Percentiles rank a stretch among this genome's conserved stretches.
These are phyloP conservation scores for Coccomyxa subellipsoidea DNA, from an alignment of 163 green algal genomes.

Conservation along the genomic window DNA sequence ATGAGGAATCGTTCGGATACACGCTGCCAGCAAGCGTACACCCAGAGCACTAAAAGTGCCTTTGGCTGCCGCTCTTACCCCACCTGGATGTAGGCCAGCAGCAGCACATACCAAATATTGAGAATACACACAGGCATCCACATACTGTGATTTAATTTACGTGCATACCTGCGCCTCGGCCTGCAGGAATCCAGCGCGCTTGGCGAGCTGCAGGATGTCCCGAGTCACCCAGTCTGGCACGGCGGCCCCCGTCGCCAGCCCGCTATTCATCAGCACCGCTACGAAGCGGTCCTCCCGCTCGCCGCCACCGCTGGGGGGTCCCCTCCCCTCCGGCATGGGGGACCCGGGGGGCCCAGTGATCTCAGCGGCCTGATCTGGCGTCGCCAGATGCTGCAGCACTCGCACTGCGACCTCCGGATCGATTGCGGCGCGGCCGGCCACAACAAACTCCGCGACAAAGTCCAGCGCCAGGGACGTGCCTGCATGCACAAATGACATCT, in stretches of 20 bases:
- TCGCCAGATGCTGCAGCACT: neutral
- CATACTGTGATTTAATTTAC: too few relatives aligned
- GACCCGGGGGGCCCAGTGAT: too few relatives aligned
- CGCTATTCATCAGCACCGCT: conserved; percentile 5
- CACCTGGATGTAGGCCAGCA: too few relatives aligned
- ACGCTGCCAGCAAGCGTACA: too few relatives aligned
- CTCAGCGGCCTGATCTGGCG: neutral
- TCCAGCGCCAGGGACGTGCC: neutral
- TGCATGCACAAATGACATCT: neutral
- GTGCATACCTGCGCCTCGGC: conserved; percentile 47
- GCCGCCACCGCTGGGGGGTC: too few relatives aligned
- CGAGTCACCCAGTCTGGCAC: neutral
- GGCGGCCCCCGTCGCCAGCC: neutral
- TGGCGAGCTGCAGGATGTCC: conserved; percentile 41
- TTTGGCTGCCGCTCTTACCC: too few relatives aligned
- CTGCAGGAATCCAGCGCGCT: conserved; percentile 33
- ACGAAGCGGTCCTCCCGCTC: conserved; percentile 16
- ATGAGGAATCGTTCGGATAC: too few relatives aligned
- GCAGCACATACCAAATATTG: too few relatives aligned
- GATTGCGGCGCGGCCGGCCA: neutral
- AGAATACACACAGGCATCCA: too few relatives aligned
- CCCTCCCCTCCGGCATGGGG: neutral
- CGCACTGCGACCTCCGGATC: neutral
- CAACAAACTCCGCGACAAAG: conserved; percentile 3
- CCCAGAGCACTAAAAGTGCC: too few relatives aligned